Base-by-base conservation (phyloP, 768 basidiomycete genomes). In the Lactifluus echinatus region DNA sequence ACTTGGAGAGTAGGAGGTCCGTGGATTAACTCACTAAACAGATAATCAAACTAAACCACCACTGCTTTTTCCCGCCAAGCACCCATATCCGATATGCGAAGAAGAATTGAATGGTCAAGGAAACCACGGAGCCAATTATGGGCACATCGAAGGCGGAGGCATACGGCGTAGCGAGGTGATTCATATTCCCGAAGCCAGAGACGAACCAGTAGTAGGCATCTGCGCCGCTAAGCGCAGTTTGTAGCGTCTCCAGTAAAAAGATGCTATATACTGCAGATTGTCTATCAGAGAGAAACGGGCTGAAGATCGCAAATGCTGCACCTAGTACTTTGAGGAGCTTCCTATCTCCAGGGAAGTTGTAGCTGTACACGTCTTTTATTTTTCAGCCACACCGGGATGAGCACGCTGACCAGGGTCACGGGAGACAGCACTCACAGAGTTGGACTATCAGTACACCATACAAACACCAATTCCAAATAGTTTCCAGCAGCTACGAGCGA, bases 1-100 rank as follows among this genome's bases (percentile, higher is more conserved):
- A 4, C 1, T n/a, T 11, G 12, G 10, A 12, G 28, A n/a, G n/a
- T 4, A 3, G 2, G 8, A 8, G 4, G 12, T 10, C 23, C 15
- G 15, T 10, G 26, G 26, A 12, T 8, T 8, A 31, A n/a, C 37
- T 50, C 40, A 56, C 55, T 24, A 56, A 10, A 19, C 24, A 44
- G 42, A 56, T 56, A 2, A 44, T 0, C 2, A 21, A 1, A 23
- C 40, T 50, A 28, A 56, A 11, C 40, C 29, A 44, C 39, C 48
- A 33, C 8, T 33, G 3, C 1, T 33, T 6, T 21, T 19, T 44
- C 14, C 31, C 19, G 24, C 57, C 40, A 8, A 59, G 53, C 29
- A 59, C 34, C 52, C 46, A 64, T 24, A 71, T 71, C 15, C 69
- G 65, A 46, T 68, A 70, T 44, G 65, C 67, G 62, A 68, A 71